A percentile compares a stretch with the other conserved stretches of the same genome.
These are phyloP conservation scores for Hypoxylon sp. DNA, from an alignment of 2,329 filamentous ascomycete genomes.

Conservation along the genomic window DNA sequence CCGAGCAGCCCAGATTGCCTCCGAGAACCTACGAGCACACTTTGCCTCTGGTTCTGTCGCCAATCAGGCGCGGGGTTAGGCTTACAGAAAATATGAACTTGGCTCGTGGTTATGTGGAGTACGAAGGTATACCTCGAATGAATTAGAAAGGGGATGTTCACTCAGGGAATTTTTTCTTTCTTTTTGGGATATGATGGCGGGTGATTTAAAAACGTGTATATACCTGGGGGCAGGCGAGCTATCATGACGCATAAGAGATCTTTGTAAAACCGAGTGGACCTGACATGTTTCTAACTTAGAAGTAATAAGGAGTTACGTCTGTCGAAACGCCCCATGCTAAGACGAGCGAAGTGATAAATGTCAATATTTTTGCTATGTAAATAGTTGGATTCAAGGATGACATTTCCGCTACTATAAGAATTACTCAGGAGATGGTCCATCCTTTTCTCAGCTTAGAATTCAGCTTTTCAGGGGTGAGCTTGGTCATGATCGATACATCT, in stretches of 20 bases:
- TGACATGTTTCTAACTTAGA: background rate
- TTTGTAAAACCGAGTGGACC: constrained; percentile 16
- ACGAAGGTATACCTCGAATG: constrained; percentile 74
- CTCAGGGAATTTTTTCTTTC: constrained; percentile 6
- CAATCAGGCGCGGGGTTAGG: constrained; percentile 74
- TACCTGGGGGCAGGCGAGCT: constrained; percentile 22
- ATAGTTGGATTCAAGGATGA: background rate
- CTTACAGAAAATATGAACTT: constrained; percentile 79
- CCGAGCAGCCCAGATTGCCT: constrained; percentile 79
- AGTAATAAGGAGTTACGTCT: background rate
- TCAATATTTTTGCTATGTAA: background rate
- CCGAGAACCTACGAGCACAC: constrained; percentile 63
- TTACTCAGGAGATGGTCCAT: too few relatives aligned
- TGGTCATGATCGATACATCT: too few relatives aligned
- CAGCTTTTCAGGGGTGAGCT: too few relatives aligned
- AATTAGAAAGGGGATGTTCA: constrained; percentile 41
- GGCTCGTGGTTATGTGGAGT: constrained; percentile 79
- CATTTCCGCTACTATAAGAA: background rate
- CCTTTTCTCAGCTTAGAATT: too few relatives aligned
- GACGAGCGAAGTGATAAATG: background rate
- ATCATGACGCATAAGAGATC: constrained; percentile 21
- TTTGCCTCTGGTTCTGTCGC: constrained; percentile 61
- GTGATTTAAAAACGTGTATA: constrained; percentile 38
- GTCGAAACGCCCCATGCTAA: too few relatives aligned
- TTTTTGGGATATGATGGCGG: constrained; percentile 34